Evolutionary conservation across 805 yeast species (phyloP).

Genomic region (Suhomyces tanzawaensis): DNA sequence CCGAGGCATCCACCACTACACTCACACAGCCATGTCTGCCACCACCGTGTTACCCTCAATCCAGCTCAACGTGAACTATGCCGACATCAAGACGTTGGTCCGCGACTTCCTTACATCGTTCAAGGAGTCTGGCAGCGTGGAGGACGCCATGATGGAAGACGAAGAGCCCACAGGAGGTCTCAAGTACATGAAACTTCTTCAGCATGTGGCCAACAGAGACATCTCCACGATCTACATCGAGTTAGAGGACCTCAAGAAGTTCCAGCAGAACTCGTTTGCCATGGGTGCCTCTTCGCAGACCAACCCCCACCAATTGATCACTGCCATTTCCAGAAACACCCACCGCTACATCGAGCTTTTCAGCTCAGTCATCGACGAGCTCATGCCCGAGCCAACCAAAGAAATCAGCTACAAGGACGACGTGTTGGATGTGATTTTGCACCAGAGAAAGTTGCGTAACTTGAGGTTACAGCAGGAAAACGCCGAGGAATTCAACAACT

Average conservation of each 20-base stretch:
- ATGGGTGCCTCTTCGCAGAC: conserved; percentile 11
- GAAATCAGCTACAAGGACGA: conserved; percentile 80
- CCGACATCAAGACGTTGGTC: conserved; percentile 54
- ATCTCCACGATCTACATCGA: conserved; percentile 65
- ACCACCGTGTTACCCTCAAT: conserved; percentile 54
- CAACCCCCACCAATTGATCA: conserved; percentile 20
- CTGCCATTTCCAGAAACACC: conserved; percentile 62
- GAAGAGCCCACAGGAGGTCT: conserved; percentile 10
- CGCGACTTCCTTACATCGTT: conserved; percentile 67
- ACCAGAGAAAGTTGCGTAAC: conserved; percentile 85
- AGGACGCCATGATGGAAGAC: conserved; percentile 10
- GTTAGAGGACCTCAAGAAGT: conserved; percentile 77
- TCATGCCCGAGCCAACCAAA: conserved; percentile 84
- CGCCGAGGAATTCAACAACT: conserved; percentile 54
- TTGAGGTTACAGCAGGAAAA: conserved; percentile 66
- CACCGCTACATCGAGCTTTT: conserved; percentile 77
- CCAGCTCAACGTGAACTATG: conserved; percentile 71
- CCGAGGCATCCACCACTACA: neutral
- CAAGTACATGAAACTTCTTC: conserved; percentile 75
- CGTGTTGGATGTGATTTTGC: conserved; percentile 87
- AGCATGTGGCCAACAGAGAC: conserved; percentile 83
- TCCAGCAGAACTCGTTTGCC: conserved; percentile 47
- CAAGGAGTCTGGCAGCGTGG: conserved; percentile 45
- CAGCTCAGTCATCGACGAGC: conserved; percentile 67
- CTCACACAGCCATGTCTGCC: conserved; percentile 16